phyloP scores from a whole-genome alignment of 2,329 filamentous ascomycete species.

The Bipolaris oryzae region DNA sequence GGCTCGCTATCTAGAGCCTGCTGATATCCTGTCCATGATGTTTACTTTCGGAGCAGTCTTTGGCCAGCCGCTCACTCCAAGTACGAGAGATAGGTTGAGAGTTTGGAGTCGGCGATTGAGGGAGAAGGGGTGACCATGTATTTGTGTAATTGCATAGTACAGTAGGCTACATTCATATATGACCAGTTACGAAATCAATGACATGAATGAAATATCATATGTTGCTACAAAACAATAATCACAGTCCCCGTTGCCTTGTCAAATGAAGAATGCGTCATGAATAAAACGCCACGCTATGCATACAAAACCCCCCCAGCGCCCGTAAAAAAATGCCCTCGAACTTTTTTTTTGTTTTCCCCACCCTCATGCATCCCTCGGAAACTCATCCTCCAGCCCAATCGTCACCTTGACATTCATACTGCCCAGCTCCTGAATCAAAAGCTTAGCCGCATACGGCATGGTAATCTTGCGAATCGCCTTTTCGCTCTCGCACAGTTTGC shows the following conservation, averaged over 20 bases:
- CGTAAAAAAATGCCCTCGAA: not conserved
- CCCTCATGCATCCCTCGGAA: conserved; percentile 60
- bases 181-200: not conserved
- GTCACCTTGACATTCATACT: conserved; percentile 99
- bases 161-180: not conserved
- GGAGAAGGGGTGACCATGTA: not conserved
- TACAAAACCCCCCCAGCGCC: conserved; percentile 3
- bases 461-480: conserved; percentile 88
- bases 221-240: not conserved
- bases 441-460: conserved; percentile 96
- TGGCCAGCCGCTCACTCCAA: conserved; percentile 16
- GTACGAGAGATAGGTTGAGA: conserved; percentile 19
- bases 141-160: not conserved
- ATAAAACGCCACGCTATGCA: conserved; percentile 28
- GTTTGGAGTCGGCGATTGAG: conserved; percentile 25
- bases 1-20: conserved; percentile 45
- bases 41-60: conserved; percentile 36
- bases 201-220: not conserved
- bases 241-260: not conserved
- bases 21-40: conserved; percentile 49
- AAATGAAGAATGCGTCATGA: not conserved
- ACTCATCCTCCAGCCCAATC: conserved; percentile 91
- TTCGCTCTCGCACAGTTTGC: conserved; percentile 87
- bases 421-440: conserved; percentile 92
- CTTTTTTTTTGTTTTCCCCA: not conserved